Evolutionary conservation across 371 early-diverging fungal species (phyloP).

Genomic region (Batkoa obscura): DNA sequence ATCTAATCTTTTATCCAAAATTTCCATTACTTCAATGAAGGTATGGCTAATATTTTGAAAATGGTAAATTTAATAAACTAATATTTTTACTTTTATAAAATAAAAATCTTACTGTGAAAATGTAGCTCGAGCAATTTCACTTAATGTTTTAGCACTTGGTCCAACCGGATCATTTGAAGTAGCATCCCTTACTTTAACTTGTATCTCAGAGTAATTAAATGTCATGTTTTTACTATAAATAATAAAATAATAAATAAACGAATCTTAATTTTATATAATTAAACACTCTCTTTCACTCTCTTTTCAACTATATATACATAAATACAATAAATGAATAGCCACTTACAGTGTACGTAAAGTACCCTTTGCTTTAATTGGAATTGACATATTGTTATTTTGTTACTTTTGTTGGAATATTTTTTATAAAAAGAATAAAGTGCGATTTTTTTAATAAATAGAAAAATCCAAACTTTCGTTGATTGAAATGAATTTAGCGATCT

Average conservation of each 20-base stretch:
- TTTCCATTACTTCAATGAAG: conserved; percentile 91
- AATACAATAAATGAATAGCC: neutral
- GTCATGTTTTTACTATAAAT: conserved; percentile 78
- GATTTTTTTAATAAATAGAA: no score
- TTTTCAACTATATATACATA: no score
- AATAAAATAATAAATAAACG: neutral
- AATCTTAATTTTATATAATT: no score
- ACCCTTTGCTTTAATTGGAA: neutral
- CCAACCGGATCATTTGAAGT: conserved; percentile 84
- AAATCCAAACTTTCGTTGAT: no score
- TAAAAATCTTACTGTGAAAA: conserved; percentile 54
- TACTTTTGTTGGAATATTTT: no score
- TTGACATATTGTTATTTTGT: neutral
- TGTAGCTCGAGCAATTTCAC: conserved; percentile 73
- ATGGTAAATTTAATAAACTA: neutral
- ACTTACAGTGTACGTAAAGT: conserved; percentile 5
- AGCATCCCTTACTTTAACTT: conserved; percentile 85
- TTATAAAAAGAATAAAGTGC: no score
- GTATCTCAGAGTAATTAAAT: conserved; percentile 88
- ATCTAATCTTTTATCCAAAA: conserved; percentile 88
- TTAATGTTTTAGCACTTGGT: conserved; percentile 71
- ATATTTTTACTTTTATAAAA: neutral
- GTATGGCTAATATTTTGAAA: conserved; percentile 37
- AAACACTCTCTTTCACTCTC: no score
- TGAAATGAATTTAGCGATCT: no score